Conservation (phyloP, 495 filamentous ascomycete species). For the Cercophora sp. region DNA sequence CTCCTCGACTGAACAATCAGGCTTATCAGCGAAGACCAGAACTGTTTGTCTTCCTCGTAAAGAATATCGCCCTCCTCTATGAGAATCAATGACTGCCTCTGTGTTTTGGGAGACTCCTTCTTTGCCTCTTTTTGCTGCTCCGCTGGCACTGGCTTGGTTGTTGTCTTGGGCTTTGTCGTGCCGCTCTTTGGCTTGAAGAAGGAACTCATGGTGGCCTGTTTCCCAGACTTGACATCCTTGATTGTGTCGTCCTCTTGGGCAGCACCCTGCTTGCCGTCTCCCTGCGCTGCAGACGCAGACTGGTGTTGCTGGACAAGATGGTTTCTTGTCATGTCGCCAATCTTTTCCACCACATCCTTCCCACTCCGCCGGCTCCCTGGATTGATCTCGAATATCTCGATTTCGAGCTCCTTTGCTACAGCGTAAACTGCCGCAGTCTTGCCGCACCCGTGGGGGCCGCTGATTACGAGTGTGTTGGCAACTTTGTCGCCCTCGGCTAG, state of each 20-base stretch:
- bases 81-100: conserved; percentile 92
- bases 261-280: conserved; percentile 8
- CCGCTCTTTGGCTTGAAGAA: conserved; percentile 64
- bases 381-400: conserved; percentile 94
- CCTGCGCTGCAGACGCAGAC: conserved; percentile 15
- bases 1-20: conserved; percentile 80
- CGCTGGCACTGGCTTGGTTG: conserved; percentile 9
- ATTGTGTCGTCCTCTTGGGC: conserved; percentile 40
- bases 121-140: conserved; percentile 28
- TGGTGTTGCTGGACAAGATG: conserved; percentile 66
- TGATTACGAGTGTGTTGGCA: conserved; percentile 70
- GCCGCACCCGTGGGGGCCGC: conserved; percentile 84
- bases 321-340: conserved; percentile 95
- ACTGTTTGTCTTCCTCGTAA: conserved; percentile 91
- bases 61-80: conserved; percentile 92
- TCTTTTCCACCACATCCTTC: conserved; percentile 83
- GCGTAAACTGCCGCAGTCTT: conserved; percentile 94
- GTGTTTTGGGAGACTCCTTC: conserved; percentile 48
- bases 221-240: conserved; percentile 58
- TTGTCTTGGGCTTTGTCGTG: conserved; percentile 23
- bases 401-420: conserved; percentile 90
- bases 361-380: conserved; percentile 76
- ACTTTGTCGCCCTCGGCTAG: conserved; percentile 33
- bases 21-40: conserved; percentile 77
- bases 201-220: conserved; percentile 71